Evolutionary conservation across 2,329 filamentous ascomycete genomes (phyloP).

Genomic region (Calonectria pseudoturangicola): DNA sequence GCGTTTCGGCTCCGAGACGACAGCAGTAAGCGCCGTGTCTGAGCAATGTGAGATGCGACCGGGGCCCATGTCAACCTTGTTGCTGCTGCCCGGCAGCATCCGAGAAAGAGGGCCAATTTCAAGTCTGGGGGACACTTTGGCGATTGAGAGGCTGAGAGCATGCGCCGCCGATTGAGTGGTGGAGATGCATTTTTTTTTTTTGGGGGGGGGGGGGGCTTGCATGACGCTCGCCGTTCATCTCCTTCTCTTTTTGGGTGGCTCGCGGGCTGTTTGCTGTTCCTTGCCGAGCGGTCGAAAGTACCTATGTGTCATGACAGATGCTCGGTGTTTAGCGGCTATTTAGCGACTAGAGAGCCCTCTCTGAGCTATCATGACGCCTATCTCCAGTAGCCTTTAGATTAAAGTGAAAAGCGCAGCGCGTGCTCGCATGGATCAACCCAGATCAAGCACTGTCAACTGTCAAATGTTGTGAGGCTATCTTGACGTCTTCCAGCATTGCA

Average conservation of each 20-base stretch:
- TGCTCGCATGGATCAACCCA: constrained; percentile 7
- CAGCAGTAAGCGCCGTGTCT: constrained; percentile 43
- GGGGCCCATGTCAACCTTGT: constrained; percentile 27
- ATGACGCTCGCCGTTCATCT: not conserved
- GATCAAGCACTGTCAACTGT: not conserved
- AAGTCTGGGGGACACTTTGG: not conserved
- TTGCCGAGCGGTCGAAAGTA: not conserved
- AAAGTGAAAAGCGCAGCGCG: not conserved
- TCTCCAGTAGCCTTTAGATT: no score
- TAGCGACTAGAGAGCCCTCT: not conserved
- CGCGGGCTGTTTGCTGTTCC: not conserved
- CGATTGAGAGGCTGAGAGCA: constrained; percentile 24
- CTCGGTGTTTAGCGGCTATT: not conserved
- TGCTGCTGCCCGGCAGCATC: constrained; percentile 28
- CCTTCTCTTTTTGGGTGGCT: not conserved
- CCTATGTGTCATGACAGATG: not conserved
- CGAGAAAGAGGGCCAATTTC: constrained; percentile 23
- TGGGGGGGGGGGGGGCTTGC: no score
- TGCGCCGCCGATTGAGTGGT: not conserved
- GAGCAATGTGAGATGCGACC: constrained; percentile 39
- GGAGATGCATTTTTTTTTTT: constrained; percentile 2
- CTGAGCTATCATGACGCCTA: not conserved
- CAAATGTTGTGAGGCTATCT: not conserved
- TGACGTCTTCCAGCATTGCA: not conserved
- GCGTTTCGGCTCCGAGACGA: constrained; percentile 50